Conservation (phyloP, 441 rosid genomes). For the Populus trichocarpa region DNA sequence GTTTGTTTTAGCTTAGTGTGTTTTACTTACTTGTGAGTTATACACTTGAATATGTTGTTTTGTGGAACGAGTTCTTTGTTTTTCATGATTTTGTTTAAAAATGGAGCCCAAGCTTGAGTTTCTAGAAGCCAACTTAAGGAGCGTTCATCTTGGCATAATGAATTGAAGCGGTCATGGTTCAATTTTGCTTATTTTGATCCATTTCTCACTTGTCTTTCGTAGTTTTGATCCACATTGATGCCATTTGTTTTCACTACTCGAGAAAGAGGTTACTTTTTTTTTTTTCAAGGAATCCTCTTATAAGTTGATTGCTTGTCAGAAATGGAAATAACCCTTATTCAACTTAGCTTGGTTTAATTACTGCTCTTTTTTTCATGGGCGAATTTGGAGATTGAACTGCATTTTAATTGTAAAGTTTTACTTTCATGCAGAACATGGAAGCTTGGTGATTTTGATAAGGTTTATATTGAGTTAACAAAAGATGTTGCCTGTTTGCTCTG, state of each 20-base stretch:
- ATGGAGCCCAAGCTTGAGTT: not conserved
- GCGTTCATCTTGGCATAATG: not conserved
- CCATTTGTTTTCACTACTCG: not conserved
- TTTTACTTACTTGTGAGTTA: not conserved
- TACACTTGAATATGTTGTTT: not conserved
- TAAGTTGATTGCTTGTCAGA: not conserved
- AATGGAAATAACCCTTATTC: not conserved
- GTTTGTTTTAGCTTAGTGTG: not conserved
- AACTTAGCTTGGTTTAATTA: not conserved
- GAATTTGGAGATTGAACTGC: not conserved
- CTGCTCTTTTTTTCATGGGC: not conserved
- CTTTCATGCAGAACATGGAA: slow-evolving; percentile 34
- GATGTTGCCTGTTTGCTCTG: slow-evolving; percentile 76
- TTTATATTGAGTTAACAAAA: slow-evolving; percentile 15
- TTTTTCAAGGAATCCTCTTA: not conserved
- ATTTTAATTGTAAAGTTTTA: not conserved
- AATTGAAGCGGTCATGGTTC: not conserved
- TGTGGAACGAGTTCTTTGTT: not conserved
- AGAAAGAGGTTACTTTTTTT: not conserved
- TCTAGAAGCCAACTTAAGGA: not conserved
- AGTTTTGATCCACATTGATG: not conserved
- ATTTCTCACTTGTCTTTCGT: not conserved
- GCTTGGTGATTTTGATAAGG: slow-evolving; percentile 28
- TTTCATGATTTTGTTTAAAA: not conserved
- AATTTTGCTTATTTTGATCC: not conserved